Conservation (phyloP, 2,329 filamentous ascomycete genomes). For the Xylariales sp. region DNA sequence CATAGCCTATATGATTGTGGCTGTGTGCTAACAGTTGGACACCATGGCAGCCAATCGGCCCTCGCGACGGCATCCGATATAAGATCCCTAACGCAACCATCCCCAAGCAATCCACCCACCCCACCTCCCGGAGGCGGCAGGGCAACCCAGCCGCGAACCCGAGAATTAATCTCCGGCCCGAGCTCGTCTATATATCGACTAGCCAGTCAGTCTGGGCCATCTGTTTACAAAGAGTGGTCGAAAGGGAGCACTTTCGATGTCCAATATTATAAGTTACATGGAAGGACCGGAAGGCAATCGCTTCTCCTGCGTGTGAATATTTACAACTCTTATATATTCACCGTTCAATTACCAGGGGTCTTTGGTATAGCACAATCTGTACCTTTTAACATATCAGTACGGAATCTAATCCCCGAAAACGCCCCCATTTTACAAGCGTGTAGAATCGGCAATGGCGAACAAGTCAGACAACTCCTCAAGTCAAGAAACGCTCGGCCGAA, state of each 20-base stretch:
- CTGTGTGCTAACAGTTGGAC: neutral
- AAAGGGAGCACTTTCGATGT: neutral
- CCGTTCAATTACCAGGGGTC: conserved; percentile 1
- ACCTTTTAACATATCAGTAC: conserved; percentile 12
- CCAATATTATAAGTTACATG: neutral
- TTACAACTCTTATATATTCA: neutral
- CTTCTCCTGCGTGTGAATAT: conserved; percentile 6
- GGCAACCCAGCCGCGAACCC: neutral
- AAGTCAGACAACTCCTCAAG: conserved; percentile 4
- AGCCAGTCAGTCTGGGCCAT: neutral
- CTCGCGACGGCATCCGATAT: conserved; percentile 1
- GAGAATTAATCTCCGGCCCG: neutral
- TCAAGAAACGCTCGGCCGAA: neutral
- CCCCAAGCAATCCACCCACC: neutral
- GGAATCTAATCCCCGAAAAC: neutral
- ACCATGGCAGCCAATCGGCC: neutral
- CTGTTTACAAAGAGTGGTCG: conserved; percentile 1
- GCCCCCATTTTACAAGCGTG: neutral
- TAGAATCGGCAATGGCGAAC: neutral
- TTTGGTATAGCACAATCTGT: neutral
- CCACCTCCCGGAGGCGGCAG: neutral
- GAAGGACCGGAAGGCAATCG: conserved; percentile 2
- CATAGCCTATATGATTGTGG: neutral
- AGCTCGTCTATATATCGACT: no score
- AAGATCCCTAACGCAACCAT: neutral